Evolutionary conservation across 2,329 filamentous ascomycete species (phyloP).

Genomic region (Sarocladiaceae sp.): DNA sequence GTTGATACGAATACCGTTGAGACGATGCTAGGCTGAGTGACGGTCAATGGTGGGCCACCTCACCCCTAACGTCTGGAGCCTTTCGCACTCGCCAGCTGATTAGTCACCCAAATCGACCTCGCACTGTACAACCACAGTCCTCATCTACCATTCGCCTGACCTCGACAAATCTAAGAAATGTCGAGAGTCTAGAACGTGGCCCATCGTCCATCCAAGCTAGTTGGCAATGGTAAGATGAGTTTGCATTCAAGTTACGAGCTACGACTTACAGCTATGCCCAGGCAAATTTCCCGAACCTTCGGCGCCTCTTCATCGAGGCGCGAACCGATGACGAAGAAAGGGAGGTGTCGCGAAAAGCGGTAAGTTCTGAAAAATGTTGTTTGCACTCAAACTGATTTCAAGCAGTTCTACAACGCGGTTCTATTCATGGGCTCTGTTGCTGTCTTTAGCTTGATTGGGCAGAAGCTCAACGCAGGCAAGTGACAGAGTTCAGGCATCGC

Average conservation of each 20-base stretch:
- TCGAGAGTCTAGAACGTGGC: not conserved
- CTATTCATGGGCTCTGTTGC: constrained; percentile 96
- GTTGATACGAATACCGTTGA: constrained; percentile 1
- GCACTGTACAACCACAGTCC: not conserved
- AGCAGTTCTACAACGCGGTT: constrained; percentile 99
- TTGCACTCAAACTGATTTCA: no score
- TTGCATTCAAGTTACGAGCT: not conserved
- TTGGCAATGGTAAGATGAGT: not conserved
- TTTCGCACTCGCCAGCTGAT: not conserved
- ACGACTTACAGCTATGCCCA: constrained; percentile 25
- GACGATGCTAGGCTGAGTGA: constrained; percentile 4
- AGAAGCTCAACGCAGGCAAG: constrained; percentile 65
- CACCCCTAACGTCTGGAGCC: not conserved
- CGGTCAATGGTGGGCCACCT: constrained; percentile 7
- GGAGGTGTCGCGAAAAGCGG: constrained; percentile 87
- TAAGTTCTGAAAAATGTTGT: no score
- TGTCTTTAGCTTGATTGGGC: constrained; percentile 88
- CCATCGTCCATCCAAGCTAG: not conserved
- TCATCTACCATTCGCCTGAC: not conserved
- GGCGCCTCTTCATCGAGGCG: constrained; percentile 91
- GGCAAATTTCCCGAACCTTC: constrained; percentile 87
- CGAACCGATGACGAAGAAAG: constrained; percentile 91
- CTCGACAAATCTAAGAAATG: not conserved
- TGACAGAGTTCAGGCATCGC: constrained; percentile 14
- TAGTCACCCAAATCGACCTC: constrained; percentile 2